Base-by-base conservation (phyloP, 345 rosid genomes). In the Anacardium occidentale region DNA sequence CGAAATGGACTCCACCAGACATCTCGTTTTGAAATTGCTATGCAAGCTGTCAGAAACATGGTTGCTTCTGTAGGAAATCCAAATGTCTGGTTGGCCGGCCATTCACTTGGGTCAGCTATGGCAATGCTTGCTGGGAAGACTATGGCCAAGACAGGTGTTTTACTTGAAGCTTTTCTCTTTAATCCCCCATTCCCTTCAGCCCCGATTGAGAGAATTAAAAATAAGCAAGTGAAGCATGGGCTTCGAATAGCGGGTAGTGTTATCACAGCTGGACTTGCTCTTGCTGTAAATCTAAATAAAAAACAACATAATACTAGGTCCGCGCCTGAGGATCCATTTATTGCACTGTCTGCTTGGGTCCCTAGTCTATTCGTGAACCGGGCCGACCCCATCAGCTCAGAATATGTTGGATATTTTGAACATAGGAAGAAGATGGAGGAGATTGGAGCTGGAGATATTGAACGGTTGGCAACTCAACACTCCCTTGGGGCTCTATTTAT, bases 381-480 rank as follows among this genome's bases (percentile, higher is more conserved):
- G 0, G 82, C 70, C 0, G 99, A 96, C 77, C 88, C 85, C 62
- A 32, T 96, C 21, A 87, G 98, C 78, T 86, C 97, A 0, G 98
- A 91, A 78, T 95, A 85, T 40, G 64, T 91, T 5, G 96, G 98
- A 10, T 95, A 91, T 73, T 93, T 95, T 21, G 96, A 90, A 71
- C 98, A 95, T 66, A 82, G 98, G 76, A 85, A 87, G 71, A 88
- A 81, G 82, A 92, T 95, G 99, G 89, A 91, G 81, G 91, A 88
- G 44, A 81, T 90, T 0, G 98, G 99, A 17, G 86, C 80, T 1
- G 98, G 98, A 17, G 83, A 75, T 56, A 86, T 91, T 0, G 98
- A 82, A 83, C 77, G 77, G 77, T 60, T 91, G 52, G 98, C 98
- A 0, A 87, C 96, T 3, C 91, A 83, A 64, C 78, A 86, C 62